These are phyloP conservation scores for Trichoderma gracile DNA, from an alignment of 2,329 filamentous ascomycete species.

Conservation along the genomic window DNA sequence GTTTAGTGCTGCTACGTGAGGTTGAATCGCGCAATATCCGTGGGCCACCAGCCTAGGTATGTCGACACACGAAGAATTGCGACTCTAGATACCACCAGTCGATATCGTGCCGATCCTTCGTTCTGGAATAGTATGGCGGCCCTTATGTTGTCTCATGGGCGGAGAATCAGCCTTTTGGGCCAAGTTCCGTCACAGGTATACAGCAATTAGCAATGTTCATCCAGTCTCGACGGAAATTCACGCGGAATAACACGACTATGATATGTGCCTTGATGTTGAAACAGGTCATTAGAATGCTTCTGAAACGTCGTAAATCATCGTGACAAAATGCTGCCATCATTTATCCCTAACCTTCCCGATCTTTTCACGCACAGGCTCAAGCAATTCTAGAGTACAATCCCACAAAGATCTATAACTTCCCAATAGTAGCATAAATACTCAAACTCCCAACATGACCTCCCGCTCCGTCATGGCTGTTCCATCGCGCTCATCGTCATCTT, in stretches of 20 bases:
- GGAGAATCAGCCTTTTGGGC: slow-evolving; percentile 4
- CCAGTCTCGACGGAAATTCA: not conserved
- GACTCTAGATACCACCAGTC: slow-evolving; percentile 5
- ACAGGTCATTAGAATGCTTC: not conserved
- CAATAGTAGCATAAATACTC: slow-evolving; percentile 20
- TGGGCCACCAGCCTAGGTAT: not conserved
- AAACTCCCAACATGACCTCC: slow-evolving; percentile 16
- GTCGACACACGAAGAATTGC: slow-evolving; percentile 8
- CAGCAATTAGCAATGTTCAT: not conserved
- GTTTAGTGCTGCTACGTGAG: too few relatives aligned
- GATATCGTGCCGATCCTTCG: slow-evolving; percentile 19
- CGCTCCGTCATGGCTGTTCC: not conserved
- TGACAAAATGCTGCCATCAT: slow-evolving; percentile 16
- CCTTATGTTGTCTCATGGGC: not conserved
- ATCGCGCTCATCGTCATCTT: not conserved
- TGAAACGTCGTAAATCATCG: slow-evolving; percentile 6
- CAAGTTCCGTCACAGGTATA: slow-evolving; percentile 13
- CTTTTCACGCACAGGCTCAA: slow-evolving; percentile 11
- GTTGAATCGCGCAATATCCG: not conserved
- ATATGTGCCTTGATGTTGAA: not conserved
- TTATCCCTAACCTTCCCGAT: slow-evolving; percentile 17
- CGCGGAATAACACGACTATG: not conserved
- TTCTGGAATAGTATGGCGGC: slow-evolving; percentile 7
- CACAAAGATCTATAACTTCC: slow-evolving; percentile 22
- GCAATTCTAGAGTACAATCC: slow-evolving; percentile 24